Evolutionary conservation across 2,329 filamentous ascomycete species (phyloP).

Genomic region (Knufia petricola): DNA sequence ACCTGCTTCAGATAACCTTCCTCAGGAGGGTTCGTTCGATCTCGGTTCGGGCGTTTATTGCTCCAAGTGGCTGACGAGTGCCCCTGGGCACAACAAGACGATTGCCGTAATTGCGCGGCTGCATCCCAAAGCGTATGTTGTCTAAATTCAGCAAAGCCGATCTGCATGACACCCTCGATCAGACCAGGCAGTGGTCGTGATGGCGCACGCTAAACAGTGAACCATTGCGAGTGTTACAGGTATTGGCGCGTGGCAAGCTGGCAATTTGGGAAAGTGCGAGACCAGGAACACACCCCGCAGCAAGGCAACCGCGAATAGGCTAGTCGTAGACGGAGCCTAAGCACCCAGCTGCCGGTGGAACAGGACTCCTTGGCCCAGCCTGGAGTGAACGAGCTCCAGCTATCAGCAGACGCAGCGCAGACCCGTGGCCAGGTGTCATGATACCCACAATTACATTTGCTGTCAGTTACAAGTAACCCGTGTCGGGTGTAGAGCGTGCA

Average conservation of each 20-base stretch:
- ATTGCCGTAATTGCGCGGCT: too few relatives aligned
- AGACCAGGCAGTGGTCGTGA: not conserved
- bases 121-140: not conserved
- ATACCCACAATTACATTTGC: conserved; percentile 3
- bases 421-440: not conserved
- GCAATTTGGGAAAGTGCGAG: not conserved
- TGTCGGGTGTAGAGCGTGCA: not conserved
- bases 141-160: not conserved
- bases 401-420: conserved; percentile 8
- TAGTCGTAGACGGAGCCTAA: not conserved
- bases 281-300: conserved; percentile 4
- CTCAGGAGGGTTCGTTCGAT: not conserved
- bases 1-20: not conserved
- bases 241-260: not conserved
- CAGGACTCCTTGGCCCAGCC: not conserved
- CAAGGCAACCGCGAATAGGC: not conserved
- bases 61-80: not conserved
- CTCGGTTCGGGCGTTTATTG: too few relatives aligned
- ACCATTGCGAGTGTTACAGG: too few relatives aligned
- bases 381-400: not conserved
- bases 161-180: not conserved
- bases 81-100: too few relatives aligned
- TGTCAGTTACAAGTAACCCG: not conserved
- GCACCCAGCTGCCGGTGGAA: not conserved
- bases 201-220: not conserved